phyloP scores from a whole-genome alignment of 305 asterid genomes.

The Lippia alba region DNA sequence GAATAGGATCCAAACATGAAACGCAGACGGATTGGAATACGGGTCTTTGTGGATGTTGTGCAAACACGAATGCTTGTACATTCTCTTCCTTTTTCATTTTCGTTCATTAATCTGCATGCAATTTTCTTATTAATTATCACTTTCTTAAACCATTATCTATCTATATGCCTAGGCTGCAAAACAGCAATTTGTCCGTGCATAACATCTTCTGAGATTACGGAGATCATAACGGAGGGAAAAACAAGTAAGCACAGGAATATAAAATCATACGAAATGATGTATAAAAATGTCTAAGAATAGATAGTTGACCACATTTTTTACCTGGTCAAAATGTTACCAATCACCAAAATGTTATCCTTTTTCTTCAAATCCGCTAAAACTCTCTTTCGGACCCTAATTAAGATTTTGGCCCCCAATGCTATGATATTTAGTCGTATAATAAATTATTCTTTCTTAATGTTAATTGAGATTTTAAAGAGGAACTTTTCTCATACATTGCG shows the following conservation, averaged over 20 bases:
- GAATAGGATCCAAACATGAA: constrained; percentile 31
- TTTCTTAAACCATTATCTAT: background rate
- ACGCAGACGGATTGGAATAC: constrained; percentile 39
- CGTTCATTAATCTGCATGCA: no score
- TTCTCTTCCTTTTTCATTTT: background rate
- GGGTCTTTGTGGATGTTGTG: constrained; percentile 35
- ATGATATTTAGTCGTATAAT: no score
- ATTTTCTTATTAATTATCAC: background rate
- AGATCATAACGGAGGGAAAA: constrained; percentile 45
- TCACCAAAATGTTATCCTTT: no score
- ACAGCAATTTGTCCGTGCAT: constrained; percentile 44
- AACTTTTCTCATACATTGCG: no score
- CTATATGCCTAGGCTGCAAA: constrained; percentile 32
- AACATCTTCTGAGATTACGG: constrained; percentile 42
- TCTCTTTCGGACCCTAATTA: no score
- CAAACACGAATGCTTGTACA: constrained; percentile 37
- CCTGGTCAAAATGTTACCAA: no score
- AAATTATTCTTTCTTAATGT: no score
- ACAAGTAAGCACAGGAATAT: constrained; percentile 37
- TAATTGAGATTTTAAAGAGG: no score
- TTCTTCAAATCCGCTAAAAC: no score
- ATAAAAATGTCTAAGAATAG: background rate
- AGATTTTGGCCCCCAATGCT: no score
- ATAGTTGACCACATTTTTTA: no score
- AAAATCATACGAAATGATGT: background rate